A percentile compares a stretch with the other conserved stretches of the same genome.
Conservation (phyloP, 2,329 filamentous ascomycete species). For the Botrytis deweyae region DNA sequence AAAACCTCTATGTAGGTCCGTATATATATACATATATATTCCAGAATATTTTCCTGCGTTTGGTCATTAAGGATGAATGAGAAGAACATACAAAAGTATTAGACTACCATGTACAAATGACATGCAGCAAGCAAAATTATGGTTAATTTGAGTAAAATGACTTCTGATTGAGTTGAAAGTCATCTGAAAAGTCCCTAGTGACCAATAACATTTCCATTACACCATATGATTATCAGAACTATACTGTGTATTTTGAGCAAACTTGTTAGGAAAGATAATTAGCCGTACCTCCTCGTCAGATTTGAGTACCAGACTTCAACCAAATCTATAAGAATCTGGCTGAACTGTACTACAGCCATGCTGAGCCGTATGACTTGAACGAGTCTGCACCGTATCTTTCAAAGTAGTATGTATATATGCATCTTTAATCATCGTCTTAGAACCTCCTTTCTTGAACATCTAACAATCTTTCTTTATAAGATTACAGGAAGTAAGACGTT, state of each 20-base stretch:
- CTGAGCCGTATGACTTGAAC: no score
- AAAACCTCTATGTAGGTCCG: neutral
- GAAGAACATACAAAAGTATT: neutral
- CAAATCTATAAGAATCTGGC: neutral
- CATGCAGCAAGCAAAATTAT: neutral
- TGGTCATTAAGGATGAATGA: neutral
- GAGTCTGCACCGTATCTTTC: neutral
- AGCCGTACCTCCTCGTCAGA: neutral
- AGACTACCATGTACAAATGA: neutral
- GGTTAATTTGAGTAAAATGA: neutral
- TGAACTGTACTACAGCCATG: neutral
- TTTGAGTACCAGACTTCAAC: neutral
- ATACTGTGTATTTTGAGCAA: neutral
- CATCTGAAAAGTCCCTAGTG: neutral
- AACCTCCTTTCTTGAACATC: neutral
- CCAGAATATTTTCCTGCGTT: neutral
- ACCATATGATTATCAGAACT: neutral
- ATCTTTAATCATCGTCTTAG: neutral
- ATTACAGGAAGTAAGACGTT: neutral
- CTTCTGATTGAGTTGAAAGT: neutral
- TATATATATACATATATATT: neutral
- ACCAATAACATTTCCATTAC: neutral
- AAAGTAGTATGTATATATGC: neutral
- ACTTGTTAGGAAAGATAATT: neutral
- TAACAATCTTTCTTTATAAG: no score